These are phyloP conservation scores for Metarhizium humberi DNA, from an alignment of 2,329 filamentous ascomycete genomes.

Conservation along the genomic window DNA sequence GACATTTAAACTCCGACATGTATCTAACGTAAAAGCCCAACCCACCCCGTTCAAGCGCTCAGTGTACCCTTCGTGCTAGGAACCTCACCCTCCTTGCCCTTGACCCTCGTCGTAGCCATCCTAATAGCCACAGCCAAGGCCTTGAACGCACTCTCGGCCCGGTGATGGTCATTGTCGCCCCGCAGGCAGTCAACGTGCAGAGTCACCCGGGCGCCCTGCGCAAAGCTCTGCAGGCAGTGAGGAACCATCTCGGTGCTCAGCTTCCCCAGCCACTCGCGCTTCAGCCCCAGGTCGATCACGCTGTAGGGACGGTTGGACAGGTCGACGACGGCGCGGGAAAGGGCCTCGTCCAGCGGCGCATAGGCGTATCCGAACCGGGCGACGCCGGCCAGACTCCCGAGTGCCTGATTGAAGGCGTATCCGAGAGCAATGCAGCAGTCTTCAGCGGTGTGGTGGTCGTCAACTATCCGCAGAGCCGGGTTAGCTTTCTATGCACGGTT, in stretches of 20 bases:
- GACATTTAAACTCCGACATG: background rate
- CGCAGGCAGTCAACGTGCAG: constrained; percentile 88
- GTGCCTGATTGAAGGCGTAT: constrained; percentile 69
- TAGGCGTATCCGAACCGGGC: constrained; percentile 89
- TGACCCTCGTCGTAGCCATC: constrained; percentile 64
- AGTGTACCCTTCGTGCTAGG: constrained; percentile 94
- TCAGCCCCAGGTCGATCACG: constrained; percentile 75
- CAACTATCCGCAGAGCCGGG: constrained; percentile 46
- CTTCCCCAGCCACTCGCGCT: constrained; percentile 87
- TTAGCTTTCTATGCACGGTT: background rate
- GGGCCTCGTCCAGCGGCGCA: constrained; percentile 87
- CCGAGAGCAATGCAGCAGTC: constrained; percentile 91
- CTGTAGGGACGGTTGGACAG: constrained; percentile 84
- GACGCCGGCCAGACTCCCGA: constrained; percentile 70
- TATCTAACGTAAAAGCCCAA: constrained; percentile 6
- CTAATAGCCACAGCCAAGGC: constrained; percentile 80
- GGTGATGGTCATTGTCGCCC: constrained; percentile 90
- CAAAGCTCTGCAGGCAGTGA: constrained; percentile 90
- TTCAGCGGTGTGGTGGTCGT: constrained; percentile 97
- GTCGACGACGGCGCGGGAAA: constrained; percentile 89
- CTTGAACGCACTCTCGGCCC: constrained; percentile 96
- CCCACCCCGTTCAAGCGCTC: constrained; percentile 35
- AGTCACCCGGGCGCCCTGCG: constrained; percentile 82
- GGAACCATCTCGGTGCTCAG: constrained; percentile 95
- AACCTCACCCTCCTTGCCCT: constrained; percentile 81